Percentiles rank a stretch among this genome's conserved stretches.
Evolutionary conservation across 1,284 basidiomycete genomes (phyloP).

Genomic region (Ceratobasidium sp.): DNA sequence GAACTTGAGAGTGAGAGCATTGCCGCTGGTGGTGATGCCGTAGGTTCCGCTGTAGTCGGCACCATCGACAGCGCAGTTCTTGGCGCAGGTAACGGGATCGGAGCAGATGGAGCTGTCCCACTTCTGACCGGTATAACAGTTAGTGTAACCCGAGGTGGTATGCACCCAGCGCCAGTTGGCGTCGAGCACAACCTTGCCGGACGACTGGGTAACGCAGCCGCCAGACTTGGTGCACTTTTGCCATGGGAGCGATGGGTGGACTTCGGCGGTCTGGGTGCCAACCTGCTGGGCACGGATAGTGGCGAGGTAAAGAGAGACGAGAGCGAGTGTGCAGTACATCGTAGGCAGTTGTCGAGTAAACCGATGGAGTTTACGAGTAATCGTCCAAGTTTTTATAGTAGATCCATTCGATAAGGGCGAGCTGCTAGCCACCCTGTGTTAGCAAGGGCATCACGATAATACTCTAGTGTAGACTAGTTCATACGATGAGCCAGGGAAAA

Average conservation of each 20-base stretch:
- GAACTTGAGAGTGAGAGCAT: conserved; percentile 81
- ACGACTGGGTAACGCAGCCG: conserved; percentile 36
- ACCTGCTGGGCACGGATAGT: conserved; percentile 20
- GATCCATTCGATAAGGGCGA: neutral
- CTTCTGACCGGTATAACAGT: conserved; percentile 69
- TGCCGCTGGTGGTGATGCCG: conserved; percentile 63
- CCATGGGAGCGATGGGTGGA: conserved; percentile 31
- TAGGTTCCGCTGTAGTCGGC: conserved; percentile 66
- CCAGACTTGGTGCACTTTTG: conserved; percentile 38
- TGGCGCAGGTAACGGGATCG: too few relatives aligned
- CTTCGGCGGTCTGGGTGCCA: conserved; percentile 25
- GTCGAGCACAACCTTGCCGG: too few relatives aligned
- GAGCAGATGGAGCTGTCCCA: too few relatives aligned
- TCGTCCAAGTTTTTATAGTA: conserved; percentile 13
- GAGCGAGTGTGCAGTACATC: conserved; percentile 28
- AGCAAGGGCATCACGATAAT: neutral
- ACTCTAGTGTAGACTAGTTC: neutral
- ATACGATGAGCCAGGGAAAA: neutral
- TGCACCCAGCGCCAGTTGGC: too few relatives aligned
- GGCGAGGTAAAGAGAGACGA: conserved; percentile 34
- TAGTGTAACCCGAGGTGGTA: too few relatives aligned
- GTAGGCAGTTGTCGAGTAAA: conserved; percentile 4
- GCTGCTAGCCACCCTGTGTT: neutral
- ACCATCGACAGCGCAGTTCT: conserved; percentile 71
- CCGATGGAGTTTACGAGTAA: conserved; percentile 3